Base-by-base conservation (phyloP, 1,284 basidiomycete genomes). In the Pascua guehoae region DNA sequence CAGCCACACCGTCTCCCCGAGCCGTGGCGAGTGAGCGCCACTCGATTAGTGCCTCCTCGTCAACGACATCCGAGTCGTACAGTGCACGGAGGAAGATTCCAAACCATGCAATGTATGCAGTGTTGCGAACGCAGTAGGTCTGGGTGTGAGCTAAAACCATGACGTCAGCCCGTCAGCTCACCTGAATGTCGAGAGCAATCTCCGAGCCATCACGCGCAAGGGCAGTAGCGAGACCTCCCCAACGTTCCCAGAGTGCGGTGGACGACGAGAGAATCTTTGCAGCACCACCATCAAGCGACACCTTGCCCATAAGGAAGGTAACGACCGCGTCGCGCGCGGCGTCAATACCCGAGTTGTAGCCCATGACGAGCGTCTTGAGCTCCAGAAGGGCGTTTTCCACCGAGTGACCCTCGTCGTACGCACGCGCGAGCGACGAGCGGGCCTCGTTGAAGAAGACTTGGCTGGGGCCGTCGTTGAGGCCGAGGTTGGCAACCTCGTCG, bases 41-140 rank as follows among this genome's bases (percentile, higher is more conserved):
- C 48, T 73, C 70, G 16, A 76, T 55, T 42, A 79, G 62, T 17
- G 69, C 73, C 16, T 73, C 70, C 49, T 76, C 76, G 16, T 68
- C 71, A 12, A 77, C 65, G 8, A 77, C 55, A 49, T 79, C 78
- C 11, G 66, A 61, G 59, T 79, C 73, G 63, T 79, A 79, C 47
- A 76, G 61, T 17, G 71, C 71, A 36, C 74, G 65, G 5, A 79
- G 64, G 48, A 77, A 62, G n/a, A 74, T 63, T 8, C 71, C 71
- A 57, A 75, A 77, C 65, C 64, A 73, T 5, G 69, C 69, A 11
- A 51, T 56, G 58, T 68, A 65, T 1, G 51, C 45, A 3, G 32
- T 11, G 49, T 57, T 57, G n/a, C 41, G 47, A 12, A 58, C 60
- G 42, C 55, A 59, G 47, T 46, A 59, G 37, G 44, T 52, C 47